A percentile compares a stretch with the other conserved stretches of the same genome.
Evolutionary conservation across 2,329 filamentous ascomycete species (phyloP).

Genomic region (Elsinoe batatas): DNA sequence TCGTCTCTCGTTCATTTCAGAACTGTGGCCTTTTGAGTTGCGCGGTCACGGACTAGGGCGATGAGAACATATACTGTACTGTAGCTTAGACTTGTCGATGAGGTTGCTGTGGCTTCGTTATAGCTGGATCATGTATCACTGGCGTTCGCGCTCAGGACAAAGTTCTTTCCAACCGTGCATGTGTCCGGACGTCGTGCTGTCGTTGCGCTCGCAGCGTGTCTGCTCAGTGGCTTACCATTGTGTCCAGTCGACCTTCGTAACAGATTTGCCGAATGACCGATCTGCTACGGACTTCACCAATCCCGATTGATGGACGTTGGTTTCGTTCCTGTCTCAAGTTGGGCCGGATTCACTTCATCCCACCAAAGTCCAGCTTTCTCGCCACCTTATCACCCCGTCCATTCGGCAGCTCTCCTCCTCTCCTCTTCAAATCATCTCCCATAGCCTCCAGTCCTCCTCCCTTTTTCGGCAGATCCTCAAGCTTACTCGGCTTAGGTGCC

Average conservation of each 20-base stretch:
- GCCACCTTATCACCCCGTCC: constrained; percentile 63
- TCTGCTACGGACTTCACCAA: background rate
- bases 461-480: constrained; percentile 72
- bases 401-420: constrained; percentile 61
- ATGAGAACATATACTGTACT: constrained; percentile 6
- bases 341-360: constrained; percentile 24
- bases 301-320: background rate
- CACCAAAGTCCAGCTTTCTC: constrained; percentile 69
- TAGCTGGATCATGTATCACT: background rate
- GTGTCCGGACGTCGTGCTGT: too few species aligned
- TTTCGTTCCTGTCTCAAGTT: background rate
- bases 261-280: too few species aligned
- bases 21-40: constrained; percentile 12
- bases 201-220: too few species aligned
- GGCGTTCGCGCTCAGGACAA: too few species aligned
- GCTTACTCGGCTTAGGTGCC: constrained; percentile 72
- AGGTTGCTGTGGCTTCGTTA: background rate
- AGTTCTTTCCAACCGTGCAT: too few species aligned
- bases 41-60: constrained; percentile 13
- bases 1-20: constrained; percentile 13
- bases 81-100: background rate
- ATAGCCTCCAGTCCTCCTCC: constrained; percentile 63
- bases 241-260: too few species aligned
- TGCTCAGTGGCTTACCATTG: too few species aligned
- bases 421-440: constrained; percentile 70